Evolutionary conservation across 768 basidiomycete genomes (phyloP).

Genomic region (Glaciozyma martinii): DNA sequence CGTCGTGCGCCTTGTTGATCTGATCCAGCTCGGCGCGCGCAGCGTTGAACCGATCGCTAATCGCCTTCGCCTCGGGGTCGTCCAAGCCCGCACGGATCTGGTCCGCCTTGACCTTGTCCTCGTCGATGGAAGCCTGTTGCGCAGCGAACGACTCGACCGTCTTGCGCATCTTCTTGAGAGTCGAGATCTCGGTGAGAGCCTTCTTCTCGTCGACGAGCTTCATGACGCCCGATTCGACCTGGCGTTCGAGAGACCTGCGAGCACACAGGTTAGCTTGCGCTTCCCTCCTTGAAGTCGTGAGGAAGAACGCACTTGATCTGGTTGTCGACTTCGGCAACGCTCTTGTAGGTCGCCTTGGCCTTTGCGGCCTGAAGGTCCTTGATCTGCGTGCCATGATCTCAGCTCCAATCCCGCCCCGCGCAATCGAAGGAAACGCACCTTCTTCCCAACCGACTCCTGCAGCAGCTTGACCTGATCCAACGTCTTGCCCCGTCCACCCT

Average conservation of each 20-base stretch:
- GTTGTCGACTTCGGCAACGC: slow-evolving; percentile 72
- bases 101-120: slow-evolving; percentile 62
- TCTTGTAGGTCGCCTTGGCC: slow-evolving; percentile 69
- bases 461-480: slow-evolving; percentile 68
- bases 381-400: slow-evolving; percentile 46
- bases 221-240: slow-evolving; percentile 83
- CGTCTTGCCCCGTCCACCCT: slow-evolving; percentile 59
- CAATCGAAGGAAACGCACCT: slow-evolving; percentile 46
- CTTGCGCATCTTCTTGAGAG: slow-evolving; percentile 31
- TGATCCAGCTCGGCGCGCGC: slow-evolving; percentile 78
- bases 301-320: slow-evolving; percentile 61
- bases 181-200: slow-evolving; percentile 76
- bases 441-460: slow-evolving; percentile 70
- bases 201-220: slow-evolving; percentile 94
- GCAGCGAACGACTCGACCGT: slow-evolving; percentile 71
- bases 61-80: slow-evolving; percentile 76
- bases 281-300: not conserved
- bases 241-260: slow-evolving; percentile 50
- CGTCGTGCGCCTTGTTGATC: slow-evolving; percentile 76
- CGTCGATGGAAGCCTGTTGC: slow-evolving; percentile 70
- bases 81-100: slow-evolving; percentile 74
- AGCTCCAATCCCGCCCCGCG: too few relatives aligned
- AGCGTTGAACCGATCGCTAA: slow-evolving; percentile 67
- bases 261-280: not conserved
- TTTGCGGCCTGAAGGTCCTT: slow-evolving; percentile 78